These are phyloP conservation scores for Lentinus tigrinus DNA, from an alignment of 768 basidiomycete genomes.

Conservation along the genomic window DNA sequence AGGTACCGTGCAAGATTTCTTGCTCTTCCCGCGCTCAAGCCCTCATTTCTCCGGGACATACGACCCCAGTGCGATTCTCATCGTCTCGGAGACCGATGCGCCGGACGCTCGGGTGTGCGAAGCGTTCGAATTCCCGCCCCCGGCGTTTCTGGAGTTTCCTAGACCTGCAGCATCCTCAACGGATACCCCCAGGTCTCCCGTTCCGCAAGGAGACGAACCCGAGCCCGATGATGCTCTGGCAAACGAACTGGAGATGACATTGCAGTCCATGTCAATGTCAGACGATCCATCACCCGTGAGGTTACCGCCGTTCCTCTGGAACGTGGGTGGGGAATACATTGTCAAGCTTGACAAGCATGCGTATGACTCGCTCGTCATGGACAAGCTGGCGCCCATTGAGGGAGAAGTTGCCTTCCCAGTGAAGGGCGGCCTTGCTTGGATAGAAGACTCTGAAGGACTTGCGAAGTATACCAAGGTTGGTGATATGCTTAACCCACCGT, in stretches of 20 bases:
- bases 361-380: constrained; percentile 41
- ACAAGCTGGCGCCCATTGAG: constrained; percentile 25
- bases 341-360: constrained; percentile 45
- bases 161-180: neutral
- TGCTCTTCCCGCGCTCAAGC: constrained; percentile 65
- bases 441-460: constrained; percentile 49
- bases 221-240: constrained; percentile 24
- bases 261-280: constrained; percentile 37
- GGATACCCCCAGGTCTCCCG: neutral
- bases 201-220: neutral
- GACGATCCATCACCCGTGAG: constrained; percentile 37
- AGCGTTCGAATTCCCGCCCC: constrained; percentile 73
- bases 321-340: constrained; percentile 43
- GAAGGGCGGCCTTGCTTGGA: constrained; percentile 56
- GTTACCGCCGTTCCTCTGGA: constrained; percentile 40
- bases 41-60: constrained; percentile 69
- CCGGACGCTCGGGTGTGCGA: constrained; percentile 51
- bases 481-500: neutral
- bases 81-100: constrained; percentile 50
- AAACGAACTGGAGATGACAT: constrained; percentile 41
- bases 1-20: constrained; percentile 72
- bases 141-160: constrained; percentile 25
- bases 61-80: constrained; percentile 68
- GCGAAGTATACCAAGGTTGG: constrained; percentile 55
- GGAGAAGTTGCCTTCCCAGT: constrained; percentile 12